phyloP scores from a whole-genome alignment of 73 alveolate genomes.

The Paramecium primaurelia region DNA sequence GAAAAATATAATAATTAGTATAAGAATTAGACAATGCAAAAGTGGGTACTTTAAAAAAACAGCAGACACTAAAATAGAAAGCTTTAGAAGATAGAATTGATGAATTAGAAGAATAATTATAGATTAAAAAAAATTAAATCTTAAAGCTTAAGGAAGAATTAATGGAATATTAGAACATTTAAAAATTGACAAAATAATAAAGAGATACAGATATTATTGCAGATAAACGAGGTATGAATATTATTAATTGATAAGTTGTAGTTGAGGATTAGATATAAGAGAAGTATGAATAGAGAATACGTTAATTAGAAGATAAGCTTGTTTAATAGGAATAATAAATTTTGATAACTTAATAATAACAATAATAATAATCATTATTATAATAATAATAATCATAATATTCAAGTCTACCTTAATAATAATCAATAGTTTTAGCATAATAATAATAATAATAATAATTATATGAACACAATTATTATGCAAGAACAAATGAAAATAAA shows the following conservation, averaged over 20 bases:
- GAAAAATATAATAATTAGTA: neutral
- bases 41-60: neutral
- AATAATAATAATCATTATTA: neutral
- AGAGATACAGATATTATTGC: neutral
- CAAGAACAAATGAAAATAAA: neutral
- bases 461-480: neutral
- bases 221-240: neutral
- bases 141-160: neutral
- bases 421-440: neutral
- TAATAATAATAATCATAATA: neutral
- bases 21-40: neutral
- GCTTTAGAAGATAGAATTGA: neutral
- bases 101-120: neutral
- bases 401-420: neutral
- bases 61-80: neutral
- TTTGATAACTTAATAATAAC: neutral
- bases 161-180: neutral
- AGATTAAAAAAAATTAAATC: neutral
- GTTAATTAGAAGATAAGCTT: neutral
- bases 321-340: neutral
- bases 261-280: neutral
- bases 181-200: neutral
- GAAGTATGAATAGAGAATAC: neutral
- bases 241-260: neutral
- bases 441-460: neutral